Evolutionary conservation across 495 filamentous ascomycete genomes (phyloP).

Genomic region (Annulohypoxylon maeteangense): DNA sequence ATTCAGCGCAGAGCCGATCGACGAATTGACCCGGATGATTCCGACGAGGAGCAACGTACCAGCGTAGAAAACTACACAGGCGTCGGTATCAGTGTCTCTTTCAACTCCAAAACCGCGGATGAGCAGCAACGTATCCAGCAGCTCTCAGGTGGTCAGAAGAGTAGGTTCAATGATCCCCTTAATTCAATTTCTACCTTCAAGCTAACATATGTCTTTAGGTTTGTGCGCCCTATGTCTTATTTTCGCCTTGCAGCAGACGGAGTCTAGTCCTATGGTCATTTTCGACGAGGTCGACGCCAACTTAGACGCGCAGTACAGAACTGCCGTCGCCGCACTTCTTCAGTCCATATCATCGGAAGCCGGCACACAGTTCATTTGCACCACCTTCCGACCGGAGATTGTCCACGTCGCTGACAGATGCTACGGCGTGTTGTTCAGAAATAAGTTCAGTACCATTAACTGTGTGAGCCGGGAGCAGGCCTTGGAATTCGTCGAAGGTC

Average conservation of each 20-base stretch:
- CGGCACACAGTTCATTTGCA: conserved; percentile 79
- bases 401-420: conserved; percentile 95
- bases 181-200: not conserved
- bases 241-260: conserved; percentile 98
- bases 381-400: conserved; percentile 98
- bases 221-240: conserved; percentile 94
- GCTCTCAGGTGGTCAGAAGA: conserved; percentile 97
- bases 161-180: conserved; percentile 59
- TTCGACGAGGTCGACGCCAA: conserved; percentile 99
- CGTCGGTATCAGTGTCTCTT: conserved; percentile 97
- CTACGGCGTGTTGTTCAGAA: conserved; percentile 93
- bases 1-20: conserved; percentile 92
- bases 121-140: conserved; percentile 98
- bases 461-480: conserved; percentile 89
- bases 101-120: conserved; percentile 94
- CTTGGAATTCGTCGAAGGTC: conserved; percentile 90
- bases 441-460: conserved; percentile 92
- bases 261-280: conserved; percentile 97
- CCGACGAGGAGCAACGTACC: conserved; percentile 72
- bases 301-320: conserved; percentile 96
- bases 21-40: conserved; percentile 69
- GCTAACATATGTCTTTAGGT: conserved; percentile 63
- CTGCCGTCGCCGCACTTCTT: conserved; percentile 89
- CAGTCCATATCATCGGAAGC: conserved; percentile 74
- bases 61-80: conserved; percentile 96